Conservation (phyloP, 331 rosid species). For the Malus hybrid region DNA sequence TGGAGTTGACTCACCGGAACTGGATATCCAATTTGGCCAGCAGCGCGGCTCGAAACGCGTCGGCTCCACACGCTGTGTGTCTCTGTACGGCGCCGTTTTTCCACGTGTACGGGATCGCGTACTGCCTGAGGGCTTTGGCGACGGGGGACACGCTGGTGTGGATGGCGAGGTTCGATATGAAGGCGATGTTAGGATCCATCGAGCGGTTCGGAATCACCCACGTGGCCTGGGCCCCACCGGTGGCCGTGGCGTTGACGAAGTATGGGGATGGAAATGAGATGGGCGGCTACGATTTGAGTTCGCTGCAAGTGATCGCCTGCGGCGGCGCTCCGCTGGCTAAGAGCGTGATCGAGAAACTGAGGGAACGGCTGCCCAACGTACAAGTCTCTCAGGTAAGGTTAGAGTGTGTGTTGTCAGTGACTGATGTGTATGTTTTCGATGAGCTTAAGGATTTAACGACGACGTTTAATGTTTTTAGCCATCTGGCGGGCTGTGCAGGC, state of each 20-base stretch:
- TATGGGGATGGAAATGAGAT: background rate
- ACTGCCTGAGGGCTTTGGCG: constrained; percentile 1
- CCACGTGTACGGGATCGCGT: constrained; percentile 27
- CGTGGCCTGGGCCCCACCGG: constrained; percentile 18
- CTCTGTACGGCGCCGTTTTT: constrained; percentile 24
- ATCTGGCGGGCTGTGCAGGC: background rate
- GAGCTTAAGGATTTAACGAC: background rate
- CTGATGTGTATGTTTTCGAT: background rate
- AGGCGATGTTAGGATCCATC: constrained; percentile 1
- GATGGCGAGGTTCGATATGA: constrained; percentile 15
- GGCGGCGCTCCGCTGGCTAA: constrained; percentile 25
- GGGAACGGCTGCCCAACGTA: constrained; percentile 12
- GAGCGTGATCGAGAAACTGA: constrained; percentile 8
- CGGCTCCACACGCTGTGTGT: background rate
- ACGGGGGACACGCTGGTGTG: constrained; percentile 12
- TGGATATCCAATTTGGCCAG: constrained; percentile 8
- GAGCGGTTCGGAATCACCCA: constrained; percentile 7
- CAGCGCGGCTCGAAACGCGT: background rate
- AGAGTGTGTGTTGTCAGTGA: background rate
- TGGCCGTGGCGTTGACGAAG: background rate
- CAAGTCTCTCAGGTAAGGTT: constrained; percentile 17
- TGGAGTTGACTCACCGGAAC: constrained; percentile 19
- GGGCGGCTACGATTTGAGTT: constrained; percentile 14
- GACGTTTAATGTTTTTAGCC: background rate
- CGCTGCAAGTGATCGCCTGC: constrained; percentile 6